A percentile compares a stretch with the other conserved stretches of the same genome.
Evolutionary conservation across 495 filamentous ascomycete genomes (phyloP).

Genomic region (Lasiosphaeria ovina): DNA sequence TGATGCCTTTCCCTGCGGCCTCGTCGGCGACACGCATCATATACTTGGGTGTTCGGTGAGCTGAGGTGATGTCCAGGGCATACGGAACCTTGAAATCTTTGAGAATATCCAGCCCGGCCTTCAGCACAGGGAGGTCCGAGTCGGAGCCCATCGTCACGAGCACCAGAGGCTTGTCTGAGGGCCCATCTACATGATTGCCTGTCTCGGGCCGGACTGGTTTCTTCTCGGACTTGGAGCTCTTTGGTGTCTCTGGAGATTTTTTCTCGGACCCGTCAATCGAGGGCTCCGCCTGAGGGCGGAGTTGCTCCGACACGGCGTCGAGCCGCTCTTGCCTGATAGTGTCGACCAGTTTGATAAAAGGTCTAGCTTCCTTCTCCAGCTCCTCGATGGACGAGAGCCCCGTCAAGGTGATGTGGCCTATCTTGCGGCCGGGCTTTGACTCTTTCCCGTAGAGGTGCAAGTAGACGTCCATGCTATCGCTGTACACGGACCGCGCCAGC

Average conservation of each 20-base stretch:
- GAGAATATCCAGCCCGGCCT: conserved; percentile 73
- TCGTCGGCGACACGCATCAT: conserved; percentile 75
- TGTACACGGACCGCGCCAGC: conserved; percentile 59
- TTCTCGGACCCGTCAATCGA: conserved; percentile 3
- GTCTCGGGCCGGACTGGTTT: not conserved
- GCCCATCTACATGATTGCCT: not conserved
- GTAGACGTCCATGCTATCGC: conserved; percentile 43
- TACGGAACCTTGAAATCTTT: conserved; percentile 72
- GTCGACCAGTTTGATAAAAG: conserved; percentile 63
- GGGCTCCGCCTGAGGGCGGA: conserved; percentile 25
- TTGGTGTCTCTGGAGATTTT: not conserved
- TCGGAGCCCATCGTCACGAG: conserved; percentile 95
- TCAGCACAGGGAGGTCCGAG: conserved; percentile 80
- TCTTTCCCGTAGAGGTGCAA: conserved; percentile 94
- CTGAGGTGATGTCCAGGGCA: conserved; percentile 82
- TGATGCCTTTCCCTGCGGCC: conserved; percentile 67
- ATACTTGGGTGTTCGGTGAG: conserved; percentile 82
- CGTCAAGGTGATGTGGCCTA: conserved; percentile 86
- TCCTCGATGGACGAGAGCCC: conserved; percentile 62
- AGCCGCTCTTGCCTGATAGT: conserved; percentile 61
- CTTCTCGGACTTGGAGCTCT: not conserved
- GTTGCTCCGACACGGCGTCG: conserved; percentile 20
- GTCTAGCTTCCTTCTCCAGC: conserved; percentile 67
- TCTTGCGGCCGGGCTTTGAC: conserved; percentile 83
- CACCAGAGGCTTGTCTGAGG: conserved; percentile 53